Conservation (phyloP, 1,139 yeast species). For the Sugiyamaella pinicola region DNA sequence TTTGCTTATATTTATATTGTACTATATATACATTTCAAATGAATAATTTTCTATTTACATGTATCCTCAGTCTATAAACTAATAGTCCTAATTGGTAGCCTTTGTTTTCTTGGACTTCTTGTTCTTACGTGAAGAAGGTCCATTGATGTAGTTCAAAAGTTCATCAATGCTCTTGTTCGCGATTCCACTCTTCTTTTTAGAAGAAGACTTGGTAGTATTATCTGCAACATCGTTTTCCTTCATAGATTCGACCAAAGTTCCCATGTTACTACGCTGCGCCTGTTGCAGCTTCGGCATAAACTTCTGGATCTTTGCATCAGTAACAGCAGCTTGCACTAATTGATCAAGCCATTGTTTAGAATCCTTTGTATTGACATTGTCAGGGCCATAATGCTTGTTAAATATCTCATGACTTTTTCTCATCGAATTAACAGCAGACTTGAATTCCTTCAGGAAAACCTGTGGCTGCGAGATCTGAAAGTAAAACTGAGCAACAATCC, state of each 20-base stretch:
- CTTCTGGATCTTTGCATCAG: constrained; percentile 31
- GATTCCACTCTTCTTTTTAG: constrained; percentile 25
- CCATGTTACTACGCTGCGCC: constrained; percentile 5
- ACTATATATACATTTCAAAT: constrained; percentile 3
- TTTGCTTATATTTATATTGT: too few relatives aligned
- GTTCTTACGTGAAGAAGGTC: constrained; percentile 28
- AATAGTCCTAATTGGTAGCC: background rate
- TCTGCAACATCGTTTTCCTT: background rate
- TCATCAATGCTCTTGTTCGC: constrained; percentile 41
- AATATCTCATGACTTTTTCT: constrained; percentile 56
- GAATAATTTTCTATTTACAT: constrained; percentile 10
- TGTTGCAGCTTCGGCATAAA: constrained; percentile 18
- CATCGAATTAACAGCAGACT: constrained; percentile 58
- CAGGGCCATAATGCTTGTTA: constrained; percentile 60
- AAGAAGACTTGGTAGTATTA: constrained; percentile 10
- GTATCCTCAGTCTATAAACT: background rate
- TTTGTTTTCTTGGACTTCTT: constrained; percentile 24
- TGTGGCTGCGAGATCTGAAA: constrained; percentile 70
- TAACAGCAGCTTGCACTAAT: constrained; percentile 44
- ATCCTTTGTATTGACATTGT: constrained; percentile 63
- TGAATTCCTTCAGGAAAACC: constrained; percentile 55
- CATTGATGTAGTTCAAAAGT: constrained; percentile 42
- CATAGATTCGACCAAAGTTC: background rate
- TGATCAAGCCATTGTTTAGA: constrained; percentile 63
- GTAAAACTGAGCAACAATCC: constrained; percentile 59